Conservation (phyloP, 2,329 filamentous ascomycete species). For the Cladophialophora yegresii region DNA sequence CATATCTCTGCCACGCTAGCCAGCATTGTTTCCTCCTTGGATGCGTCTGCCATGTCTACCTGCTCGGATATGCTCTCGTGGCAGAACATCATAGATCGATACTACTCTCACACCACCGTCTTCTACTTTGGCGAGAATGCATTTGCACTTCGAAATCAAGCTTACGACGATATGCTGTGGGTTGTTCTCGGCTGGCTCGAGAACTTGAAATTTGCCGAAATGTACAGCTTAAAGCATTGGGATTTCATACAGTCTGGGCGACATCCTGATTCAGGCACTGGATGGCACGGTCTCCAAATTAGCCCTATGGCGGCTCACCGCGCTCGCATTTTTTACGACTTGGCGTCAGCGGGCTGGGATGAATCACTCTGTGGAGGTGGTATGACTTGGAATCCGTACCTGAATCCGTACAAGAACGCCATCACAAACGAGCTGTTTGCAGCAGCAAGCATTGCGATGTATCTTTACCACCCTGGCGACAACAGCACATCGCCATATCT, state of each 20-base stretch:
- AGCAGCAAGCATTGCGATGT: slow-evolving; percentile 83
- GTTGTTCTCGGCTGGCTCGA: slow-evolving; percentile 91
- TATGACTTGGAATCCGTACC: slow-evolving; percentile 84
- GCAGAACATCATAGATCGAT: slow-evolving; percentile 78
- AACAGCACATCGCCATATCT: slow-evolving; percentile 69
- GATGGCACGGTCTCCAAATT: slow-evolving; percentile 78
- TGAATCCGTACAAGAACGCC: slow-evolving; percentile 88
- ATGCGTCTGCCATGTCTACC: slow-evolving; percentile 41
- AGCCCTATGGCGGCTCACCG: slow-evolving; percentile 76
- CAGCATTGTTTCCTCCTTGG: slow-evolving; percentile 63
- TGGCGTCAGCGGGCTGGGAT: slow-evolving; percentile 79
- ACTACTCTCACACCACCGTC: slow-evolving; percentile 73
- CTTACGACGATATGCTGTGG: slow-evolving; percentile 95
- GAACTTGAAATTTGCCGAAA: slow-evolving; percentile 70
- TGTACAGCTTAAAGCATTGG: slow-evolving; percentile 68
- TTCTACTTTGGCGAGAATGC: slow-evolving; percentile 88
- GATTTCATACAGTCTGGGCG: slow-evolving; percentile 31
- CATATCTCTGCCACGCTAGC: slow-evolving; percentile 72
- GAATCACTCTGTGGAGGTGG: slow-evolving; percentile 77
- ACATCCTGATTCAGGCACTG: slow-evolving; percentile 34
- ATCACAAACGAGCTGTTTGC: slow-evolving; percentile 94
- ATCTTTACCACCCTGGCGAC: slow-evolving; percentile 82
- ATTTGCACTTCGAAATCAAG: slow-evolving; percentile 71
- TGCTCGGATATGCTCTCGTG: slow-evolving; percentile 52
- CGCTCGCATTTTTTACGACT: slow-evolving; percentile 80